These are phyloP conservation scores for Gautieria morchelliformis DNA, from an alignment of 768 basidiomycete genomes.

Conservation along the genomic window DNA sequence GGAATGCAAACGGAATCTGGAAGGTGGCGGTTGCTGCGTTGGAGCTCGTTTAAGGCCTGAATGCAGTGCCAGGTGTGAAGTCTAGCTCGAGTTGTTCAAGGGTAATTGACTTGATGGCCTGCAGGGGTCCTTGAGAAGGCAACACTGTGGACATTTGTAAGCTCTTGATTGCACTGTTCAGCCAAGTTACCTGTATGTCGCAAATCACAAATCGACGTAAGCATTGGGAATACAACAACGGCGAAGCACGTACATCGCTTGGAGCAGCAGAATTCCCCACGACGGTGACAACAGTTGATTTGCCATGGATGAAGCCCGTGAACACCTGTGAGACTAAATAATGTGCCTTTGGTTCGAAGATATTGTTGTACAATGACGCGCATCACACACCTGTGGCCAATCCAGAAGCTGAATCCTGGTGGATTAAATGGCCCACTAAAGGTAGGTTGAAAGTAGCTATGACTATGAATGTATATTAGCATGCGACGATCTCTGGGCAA, in stretches of 20 bases:
- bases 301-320: conserved; percentile 62
- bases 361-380: not conserved
- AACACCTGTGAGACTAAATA: conserved; percentile 48
- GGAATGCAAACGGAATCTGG: conserved; percentile 60
- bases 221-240: not conserved
- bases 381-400: conserved; percentile 27
- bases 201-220: not conserved
- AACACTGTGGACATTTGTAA: conserved; percentile 49
- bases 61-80: conserved; percentile 51
- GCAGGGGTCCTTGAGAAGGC: conserved; percentile 50
- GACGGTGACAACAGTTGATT: conserved; percentile 49
- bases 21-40: conserved; percentile 53
- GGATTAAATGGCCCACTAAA: conserved; percentile 54
- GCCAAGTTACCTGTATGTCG: conserved; percentile 48
- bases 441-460: conserved; percentile 38
- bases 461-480: not conserved
- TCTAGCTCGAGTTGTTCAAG: conserved; percentile 50
- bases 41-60: conserved; percentile 48
- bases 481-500: not conserved
- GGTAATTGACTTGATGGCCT: conserved; percentile 54
- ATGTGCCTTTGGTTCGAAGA: not conserved
- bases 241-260: conserved; percentile 33
- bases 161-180: conserved; percentile 60
- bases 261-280: conserved; percentile 51
- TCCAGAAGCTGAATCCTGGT: conserved; percentile 43